Conservation (phyloP, 805 yeast species). For the Saturnispora mendoncae region DNA sequence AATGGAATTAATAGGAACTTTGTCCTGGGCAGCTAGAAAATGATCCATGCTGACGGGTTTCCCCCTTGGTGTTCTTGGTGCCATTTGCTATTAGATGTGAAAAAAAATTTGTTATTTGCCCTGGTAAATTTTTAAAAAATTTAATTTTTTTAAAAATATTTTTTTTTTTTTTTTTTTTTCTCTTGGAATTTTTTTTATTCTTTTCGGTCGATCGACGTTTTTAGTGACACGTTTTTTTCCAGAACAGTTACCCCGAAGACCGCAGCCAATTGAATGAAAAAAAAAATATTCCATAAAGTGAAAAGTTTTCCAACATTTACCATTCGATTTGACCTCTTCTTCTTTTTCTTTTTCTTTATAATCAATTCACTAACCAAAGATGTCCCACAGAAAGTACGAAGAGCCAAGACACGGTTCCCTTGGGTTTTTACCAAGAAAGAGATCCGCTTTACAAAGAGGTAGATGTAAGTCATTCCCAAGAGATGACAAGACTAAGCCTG, state of each 20-base stretch:
- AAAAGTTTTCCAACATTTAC: background rate
- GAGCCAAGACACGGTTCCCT: constrained; percentile 99
- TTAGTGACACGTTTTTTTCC: too few relatives aligned
- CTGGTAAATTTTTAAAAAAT: background rate
- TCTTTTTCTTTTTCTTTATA: constrained; percentile 1
- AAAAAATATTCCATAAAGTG: too few relatives aligned
- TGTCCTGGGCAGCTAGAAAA: background rate
- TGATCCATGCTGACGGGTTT: background rate
- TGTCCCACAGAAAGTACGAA: constrained; percentile 99
- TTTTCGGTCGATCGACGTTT: too few relatives aligned
- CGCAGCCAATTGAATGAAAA: background rate
- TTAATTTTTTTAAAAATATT: background rate
- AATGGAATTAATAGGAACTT: background rate
- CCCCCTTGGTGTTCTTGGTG: background rate
- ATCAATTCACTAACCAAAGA: constrained; percentile 25
- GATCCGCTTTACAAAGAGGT: constrained; percentile 98
- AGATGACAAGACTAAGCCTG: constrained; percentile 96
- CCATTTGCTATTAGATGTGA: background rate
- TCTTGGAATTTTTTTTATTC: too few relatives aligned
- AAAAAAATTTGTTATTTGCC: background rate
- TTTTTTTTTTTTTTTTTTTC: background rate
- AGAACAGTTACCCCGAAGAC: too few relatives aligned
- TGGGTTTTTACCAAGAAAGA: constrained; percentile 99
- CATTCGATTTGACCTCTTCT: too few relatives aligned
- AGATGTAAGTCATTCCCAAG: constrained; percentile 99